Percentiles rank a stretch among this genome's conserved stretches.
These are phyloP conservation scores for Starmera amethionina DNA, from an alignment of 805 yeast species.

Conservation along the genomic window DNA sequence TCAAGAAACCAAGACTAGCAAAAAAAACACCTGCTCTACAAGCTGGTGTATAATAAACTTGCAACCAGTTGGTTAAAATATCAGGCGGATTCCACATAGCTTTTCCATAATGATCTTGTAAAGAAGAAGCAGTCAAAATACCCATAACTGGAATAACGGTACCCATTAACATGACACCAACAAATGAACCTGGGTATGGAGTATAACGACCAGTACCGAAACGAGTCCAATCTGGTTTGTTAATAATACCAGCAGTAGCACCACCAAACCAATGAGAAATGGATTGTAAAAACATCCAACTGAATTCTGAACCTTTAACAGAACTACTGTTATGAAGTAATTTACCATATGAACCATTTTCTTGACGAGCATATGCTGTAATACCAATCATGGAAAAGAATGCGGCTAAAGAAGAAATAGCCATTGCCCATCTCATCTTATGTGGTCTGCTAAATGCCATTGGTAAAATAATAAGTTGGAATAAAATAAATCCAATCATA, in stretches of 20 bases:
- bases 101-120: constrained; percentile 13
- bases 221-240: constrained; percentile 20
- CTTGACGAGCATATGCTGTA: constrained; percentile 15
- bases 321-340: constrained; percentile 19
- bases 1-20: constrained; percentile 22
- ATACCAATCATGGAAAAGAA: constrained; percentile 19
- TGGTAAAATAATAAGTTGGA: constrained; percentile 13
- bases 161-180: constrained; percentile 14
- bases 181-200: constrained; percentile 11
- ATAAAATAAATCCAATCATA: constrained; percentile 26
- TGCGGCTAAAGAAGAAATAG: constrained; percentile 8
- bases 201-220: constrained; percentile 12
- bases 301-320: constrained; percentile 12
- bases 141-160: constrained; percentile 19
- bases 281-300: constrained; percentile 33
- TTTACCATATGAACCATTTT: constrained; percentile 22
- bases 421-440: constrained; percentile 9
- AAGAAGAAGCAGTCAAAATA: constrained; percentile 16
- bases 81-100: constrained; percentile 38
- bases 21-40: constrained; percentile 42
- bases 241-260: constrained; percentile 28
- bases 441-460: constrained; percentile 16
- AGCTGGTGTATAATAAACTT: constrained; percentile 25
- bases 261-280: constrained; percentile 30
- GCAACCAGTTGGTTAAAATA: constrained; percentile 29